A percentile compares a stretch with the other conserved stretches of the same genome.
Conservation (phyloP, 2,329 filamentous ascomycete genomes). For the Chaetomiaceae sp. region DNA sequence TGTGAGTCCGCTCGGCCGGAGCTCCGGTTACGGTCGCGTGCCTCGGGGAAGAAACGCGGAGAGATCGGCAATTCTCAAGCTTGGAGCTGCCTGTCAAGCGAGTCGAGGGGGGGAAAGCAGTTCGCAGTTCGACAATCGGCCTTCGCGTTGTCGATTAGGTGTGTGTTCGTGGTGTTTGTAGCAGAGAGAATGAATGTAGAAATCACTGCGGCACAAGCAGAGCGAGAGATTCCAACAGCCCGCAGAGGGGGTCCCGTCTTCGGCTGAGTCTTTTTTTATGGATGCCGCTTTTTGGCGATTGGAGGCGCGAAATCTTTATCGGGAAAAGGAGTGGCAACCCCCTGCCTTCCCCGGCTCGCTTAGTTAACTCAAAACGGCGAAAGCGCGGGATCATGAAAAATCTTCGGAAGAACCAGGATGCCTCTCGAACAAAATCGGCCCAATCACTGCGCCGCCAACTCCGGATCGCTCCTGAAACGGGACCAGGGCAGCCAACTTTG, state of each 20-base stretch:
- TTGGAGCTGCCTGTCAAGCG: background rate
- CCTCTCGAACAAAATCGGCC: constrained; percentile 3
- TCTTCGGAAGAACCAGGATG: constrained; percentile 16
- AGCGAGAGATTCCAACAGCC: constrained; percentile 2
- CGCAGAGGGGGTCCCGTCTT: constrained; percentile 3
- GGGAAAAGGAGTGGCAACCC: constrained; percentile 13
- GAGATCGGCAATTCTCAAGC: constrained; percentile 1
- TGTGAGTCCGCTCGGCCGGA: constrained; percentile 7
- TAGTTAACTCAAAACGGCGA: constrained; percentile 8
- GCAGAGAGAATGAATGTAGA: constrained; percentile 2
- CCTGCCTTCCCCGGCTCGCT: constrained; percentile 8
- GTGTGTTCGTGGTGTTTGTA: background rate
- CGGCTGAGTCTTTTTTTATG: constrained; percentile 19
- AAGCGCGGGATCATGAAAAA: constrained; percentile 18
- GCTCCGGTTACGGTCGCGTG: constrained; percentile 18
- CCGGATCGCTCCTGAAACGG: constrained; percentile 4
- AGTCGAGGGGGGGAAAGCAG: background rate
- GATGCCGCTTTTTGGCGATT: constrained; percentile 9
- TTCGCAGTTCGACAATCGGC: constrained; percentile 18
- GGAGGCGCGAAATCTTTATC: constrained; percentile 23
- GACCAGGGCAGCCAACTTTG: background rate
- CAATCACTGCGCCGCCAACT: constrained; percentile 7
- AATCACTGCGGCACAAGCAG: constrained; percentile 17
- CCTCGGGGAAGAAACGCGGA: background rate
- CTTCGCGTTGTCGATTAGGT: constrained; percentile 22